Evolutionary conservation across 106 monocot species (phyloP).

Genomic region (Phalaenopsis equestris): DNA sequence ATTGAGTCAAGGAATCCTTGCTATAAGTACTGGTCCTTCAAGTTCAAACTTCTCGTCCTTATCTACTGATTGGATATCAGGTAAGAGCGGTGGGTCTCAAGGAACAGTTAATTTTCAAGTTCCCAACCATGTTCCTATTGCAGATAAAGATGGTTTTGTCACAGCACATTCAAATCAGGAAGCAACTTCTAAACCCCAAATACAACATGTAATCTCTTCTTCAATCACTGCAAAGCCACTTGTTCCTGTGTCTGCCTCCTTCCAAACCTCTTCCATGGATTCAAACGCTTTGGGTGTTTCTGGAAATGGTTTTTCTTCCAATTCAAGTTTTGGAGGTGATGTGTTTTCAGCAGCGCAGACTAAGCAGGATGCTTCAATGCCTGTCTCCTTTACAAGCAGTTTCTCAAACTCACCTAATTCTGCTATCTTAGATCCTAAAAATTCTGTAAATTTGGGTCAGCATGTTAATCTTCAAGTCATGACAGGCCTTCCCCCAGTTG

Average conservation of each 20-base stretch:
- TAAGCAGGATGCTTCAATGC: constrained; percentile 29
- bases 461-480: constrained; percentile 22
- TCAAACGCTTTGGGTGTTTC: constrained; percentile 41
- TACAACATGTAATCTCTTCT: constrained; percentile 12
- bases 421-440: constrained; percentile 13
- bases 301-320: constrained; percentile 63
- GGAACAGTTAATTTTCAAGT: constrained; percentile 17
- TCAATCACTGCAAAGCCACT: constrained; percentile 23
- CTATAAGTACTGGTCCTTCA: not conserved
- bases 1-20: constrained; percentile 22
- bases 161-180: constrained; percentile 17
- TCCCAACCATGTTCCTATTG: constrained; percentile 9
- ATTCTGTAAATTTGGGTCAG: constrained; percentile 27
- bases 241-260: constrained; percentile 17
- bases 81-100: constrained; percentile 23
- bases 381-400: constrained; percentile 19
- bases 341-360: constrained; percentile 37
- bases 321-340: constrained; percentile 50
- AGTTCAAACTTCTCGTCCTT: constrained; percentile 24
- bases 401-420: constrained; percentile 18
- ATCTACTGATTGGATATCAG: constrained; percentile 50
- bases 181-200: constrained; percentile 26
- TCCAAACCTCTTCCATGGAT: constrained; percentile 34
- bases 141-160: constrained; percentile 22
- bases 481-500: constrained; percentile 12